A percentile compares a stretch with the other conserved stretches of the same genome.
These are phyloP conservation scores for Leccinum uliginosum DNA, from an alignment of 768 basidiomycete genomes.

Conservation along the genomic window DNA sequence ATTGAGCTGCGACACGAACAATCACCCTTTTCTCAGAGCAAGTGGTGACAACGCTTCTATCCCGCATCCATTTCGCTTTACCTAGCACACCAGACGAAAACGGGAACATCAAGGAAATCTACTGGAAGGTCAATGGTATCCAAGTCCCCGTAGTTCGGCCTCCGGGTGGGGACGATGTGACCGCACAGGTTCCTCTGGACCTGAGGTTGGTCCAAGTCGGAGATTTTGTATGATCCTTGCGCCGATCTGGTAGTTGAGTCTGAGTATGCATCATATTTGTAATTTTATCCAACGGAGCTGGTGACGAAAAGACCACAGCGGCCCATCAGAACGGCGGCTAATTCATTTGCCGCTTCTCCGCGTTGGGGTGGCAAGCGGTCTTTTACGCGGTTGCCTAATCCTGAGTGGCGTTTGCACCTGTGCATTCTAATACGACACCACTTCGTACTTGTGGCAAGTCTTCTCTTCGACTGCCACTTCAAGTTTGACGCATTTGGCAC, in stretches of 20 bases:
- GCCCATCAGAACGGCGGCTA: background rate
- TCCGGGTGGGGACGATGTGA: slow-evolving; percentile 32
- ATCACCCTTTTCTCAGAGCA: slow-evolving; percentile 29
- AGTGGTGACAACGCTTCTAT: slow-evolving; percentile 32
- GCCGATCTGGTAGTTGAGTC: background rate
- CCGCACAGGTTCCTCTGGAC: slow-evolving; percentile 31
- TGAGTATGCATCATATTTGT: background rate
- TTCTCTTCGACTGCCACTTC: background rate
- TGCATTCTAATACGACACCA: background rate
- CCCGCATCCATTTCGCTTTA: slow-evolving; percentile 32
- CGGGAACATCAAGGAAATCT: slow-evolving; percentile 32
- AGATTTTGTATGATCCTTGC: slow-evolving; percentile 24
- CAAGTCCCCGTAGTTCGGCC: slow-evolving; percentile 36
- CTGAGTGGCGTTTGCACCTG: background rate
- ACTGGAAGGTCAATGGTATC: slow-evolving; percentile 34
- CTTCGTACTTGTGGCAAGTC: background rate
- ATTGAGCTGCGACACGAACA: background rate
- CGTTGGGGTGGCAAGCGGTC: background rate
- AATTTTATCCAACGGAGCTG: background rate
- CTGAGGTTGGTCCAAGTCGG: slow-evolving; percentile 24
- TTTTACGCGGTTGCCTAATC: background rate
- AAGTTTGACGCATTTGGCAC: background rate
- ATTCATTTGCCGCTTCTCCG: background rate
- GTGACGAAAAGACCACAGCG: background rate
- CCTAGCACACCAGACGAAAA: slow-evolving; percentile 25